Evolutionary conservation across 208 protist species (phyloP), one percentile per base, ranked within the genome.

Genomic region (Angomonas deanei): DNA sequence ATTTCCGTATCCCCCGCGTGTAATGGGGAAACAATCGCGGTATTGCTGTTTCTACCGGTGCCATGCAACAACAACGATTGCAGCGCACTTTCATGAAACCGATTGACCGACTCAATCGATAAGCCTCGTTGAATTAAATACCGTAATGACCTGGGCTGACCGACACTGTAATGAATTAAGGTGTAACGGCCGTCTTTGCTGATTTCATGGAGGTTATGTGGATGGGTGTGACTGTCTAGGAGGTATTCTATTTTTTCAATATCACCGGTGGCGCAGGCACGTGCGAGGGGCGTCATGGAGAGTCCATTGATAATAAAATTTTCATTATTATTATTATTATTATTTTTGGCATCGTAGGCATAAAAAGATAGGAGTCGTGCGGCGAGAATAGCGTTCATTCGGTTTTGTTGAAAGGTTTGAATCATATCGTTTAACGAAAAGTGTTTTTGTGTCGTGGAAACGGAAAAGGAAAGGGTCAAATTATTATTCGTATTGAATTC

Each of bases 141-240:
- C 8, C 61, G 54, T 36, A 88, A 39, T 21, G 72, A 61, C 17
- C 46, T 61, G 3, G 84, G 83, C n/a, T 91, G 85, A 0, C 64
- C 85, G 0, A 72, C 84, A 19, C 85, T 81, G 73, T 92, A 92
- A 71, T 95, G 89, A 10, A 95, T 76, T 5, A 95, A 76, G 6
- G 89, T 92, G 71, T 94, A 94, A 19, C 80, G 83, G 1, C 89
- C 89, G 49, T 95, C 86, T 1, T 68, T 31, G 10, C 84, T 92
- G 21, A 94, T 63, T 55, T 85, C 74, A 10, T 47, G 11, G 5
- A 60, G 52, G 3, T 19, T 19, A 2, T 30, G 27, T 2, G 8
- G 47, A 53, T 5, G 47, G 47, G 5, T 5, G n/a, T 24, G 47
- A 1, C 15, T 13, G 27, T 19, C 10, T 11, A 30, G 27, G 4